Conservation (phyloP, 140 eudicot genomes). For the Erigeron philadelphicus region DNA sequence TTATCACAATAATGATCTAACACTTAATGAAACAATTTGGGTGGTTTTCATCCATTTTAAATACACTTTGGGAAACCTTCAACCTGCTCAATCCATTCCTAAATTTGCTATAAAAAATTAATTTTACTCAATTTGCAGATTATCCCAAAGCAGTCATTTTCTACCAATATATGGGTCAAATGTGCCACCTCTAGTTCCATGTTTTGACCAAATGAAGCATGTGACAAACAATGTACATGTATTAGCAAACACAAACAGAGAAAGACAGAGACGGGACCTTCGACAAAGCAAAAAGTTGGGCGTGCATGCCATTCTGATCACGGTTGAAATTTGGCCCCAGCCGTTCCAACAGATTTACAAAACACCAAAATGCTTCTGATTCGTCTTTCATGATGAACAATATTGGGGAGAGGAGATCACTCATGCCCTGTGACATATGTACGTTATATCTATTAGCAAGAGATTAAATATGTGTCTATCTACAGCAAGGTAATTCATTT, state of each 20-base stretch:
- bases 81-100: background rate
- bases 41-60: too few species aligned
- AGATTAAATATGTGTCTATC: background rate
- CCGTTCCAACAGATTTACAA: slow-evolving; percentile 80
- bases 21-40: too few species aligned
- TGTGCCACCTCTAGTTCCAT: background rate
- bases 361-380: slow-evolving; percentile 90
- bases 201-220: slow-evolving; percentile 19
- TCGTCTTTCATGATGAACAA: slow-evolving; percentile 72
- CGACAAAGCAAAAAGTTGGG: slow-evolving; percentile 83
- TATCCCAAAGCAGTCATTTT: background rate
- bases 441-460: slow-evolving; percentile 11
- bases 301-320: slow-evolving; percentile 94
- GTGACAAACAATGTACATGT: background rate
- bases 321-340: slow-evolving; percentile 98
- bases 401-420: slow-evolving; percentile 88
- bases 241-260: background rate
- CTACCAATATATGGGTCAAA: background rate
- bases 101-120: background rate
- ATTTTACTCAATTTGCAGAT: background rate
- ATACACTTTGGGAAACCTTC: background rate
- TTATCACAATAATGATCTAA: too few species aligned
- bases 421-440: slow-evolving; percentile 67
- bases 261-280: slow-evolving; percentile 50
- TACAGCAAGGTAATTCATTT: too few species aligned